Evolutionary conservation across 306 rosid species (phyloP).

Genomic region (Cyamopsis tetragonoloba): DNA sequence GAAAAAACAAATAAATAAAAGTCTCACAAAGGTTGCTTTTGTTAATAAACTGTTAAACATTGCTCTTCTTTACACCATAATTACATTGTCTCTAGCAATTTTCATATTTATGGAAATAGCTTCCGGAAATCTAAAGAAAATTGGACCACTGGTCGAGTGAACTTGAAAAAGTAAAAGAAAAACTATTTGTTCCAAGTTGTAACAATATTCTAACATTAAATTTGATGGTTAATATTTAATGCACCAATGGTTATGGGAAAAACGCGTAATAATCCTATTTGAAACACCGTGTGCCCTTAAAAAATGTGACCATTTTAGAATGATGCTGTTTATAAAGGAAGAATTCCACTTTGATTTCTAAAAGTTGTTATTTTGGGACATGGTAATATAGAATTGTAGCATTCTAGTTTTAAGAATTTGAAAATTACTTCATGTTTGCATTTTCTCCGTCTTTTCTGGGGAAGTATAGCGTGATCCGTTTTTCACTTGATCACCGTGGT

Average conservation of each 20-base stretch:
- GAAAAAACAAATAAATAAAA: neutral
- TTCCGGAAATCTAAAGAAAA: neutral
- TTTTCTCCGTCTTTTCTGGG: neutral
- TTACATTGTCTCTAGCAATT: neutral
- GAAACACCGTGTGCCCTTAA: no score
- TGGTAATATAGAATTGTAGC: neutral
- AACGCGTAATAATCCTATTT: no score
- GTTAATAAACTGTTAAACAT: constrained; percentile 4
- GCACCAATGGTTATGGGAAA: no score
- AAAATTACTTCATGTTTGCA: neutral
- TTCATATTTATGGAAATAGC: neutral
- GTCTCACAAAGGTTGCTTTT: neutral
- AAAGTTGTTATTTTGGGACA: neutral
- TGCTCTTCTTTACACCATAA: neutral
- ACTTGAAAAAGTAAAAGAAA: no score
- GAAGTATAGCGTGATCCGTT: no score
- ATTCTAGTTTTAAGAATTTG: neutral
- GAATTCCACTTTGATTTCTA: constrained; percentile 1
- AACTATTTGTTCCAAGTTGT: no score
- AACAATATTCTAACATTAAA: no score
- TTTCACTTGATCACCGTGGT: no score
- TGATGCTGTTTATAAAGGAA: neutral
- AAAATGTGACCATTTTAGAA: no score
- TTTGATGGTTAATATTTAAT: no score
- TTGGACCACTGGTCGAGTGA: no score